Conservation (phyloP, 2,329 filamentous ascomycete genomes). For the Helminthosporium solani region DNA sequence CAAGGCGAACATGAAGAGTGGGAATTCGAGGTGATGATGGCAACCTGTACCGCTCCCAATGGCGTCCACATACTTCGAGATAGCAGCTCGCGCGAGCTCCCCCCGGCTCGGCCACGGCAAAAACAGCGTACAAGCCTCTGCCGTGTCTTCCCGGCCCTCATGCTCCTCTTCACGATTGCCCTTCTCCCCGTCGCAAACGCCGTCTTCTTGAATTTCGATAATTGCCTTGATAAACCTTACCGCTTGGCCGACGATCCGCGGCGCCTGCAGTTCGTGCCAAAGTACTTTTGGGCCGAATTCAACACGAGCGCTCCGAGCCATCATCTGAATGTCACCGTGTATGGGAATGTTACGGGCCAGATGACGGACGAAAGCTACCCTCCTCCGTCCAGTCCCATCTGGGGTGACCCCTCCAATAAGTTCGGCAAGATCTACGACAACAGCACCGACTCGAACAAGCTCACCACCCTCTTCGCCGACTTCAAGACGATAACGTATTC, state of each 20-base stretch:
- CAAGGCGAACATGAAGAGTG: constrained; percentile 32
- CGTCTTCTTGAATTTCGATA: constrained; percentile 75
- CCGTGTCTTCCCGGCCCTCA: constrained; percentile 14
- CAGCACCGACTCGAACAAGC: constrained; percentile 58
- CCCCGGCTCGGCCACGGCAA: constrained; percentile 35
- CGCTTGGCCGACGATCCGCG: constrained; percentile 59
- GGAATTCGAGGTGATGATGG: constrained; percentile 24
- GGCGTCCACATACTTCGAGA: constrained; percentile 15
- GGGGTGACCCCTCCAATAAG: constrained; percentile 61
- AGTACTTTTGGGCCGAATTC: constrained; percentile 73
- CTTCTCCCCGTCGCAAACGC: constrained; percentile 31
- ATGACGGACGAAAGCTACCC: constrained; percentile 61
- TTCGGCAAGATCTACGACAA: constrained; percentile 76
- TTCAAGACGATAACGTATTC: constrained; percentile 77
- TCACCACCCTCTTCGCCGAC: constrained; percentile 71
- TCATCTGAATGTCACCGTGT: constrained; percentile 74
- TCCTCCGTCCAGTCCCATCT: constrained; percentile 54
- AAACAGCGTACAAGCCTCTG: constrained; percentile 12
- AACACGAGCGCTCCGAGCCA: constrained; percentile 61
- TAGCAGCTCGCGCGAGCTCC: constrained; percentile 21
- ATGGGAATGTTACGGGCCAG: constrained; percentile 86
- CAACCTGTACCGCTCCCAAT: constrained; percentile 23
- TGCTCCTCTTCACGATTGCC: constrained; percentile 26
- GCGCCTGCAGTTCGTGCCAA: constrained; percentile 76
- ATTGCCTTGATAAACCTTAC: constrained; percentile 68